Base-by-base conservation (phyloP, 2,329 filamentous ascomycete species). In the Malbranchea zuffiana region DNA sequence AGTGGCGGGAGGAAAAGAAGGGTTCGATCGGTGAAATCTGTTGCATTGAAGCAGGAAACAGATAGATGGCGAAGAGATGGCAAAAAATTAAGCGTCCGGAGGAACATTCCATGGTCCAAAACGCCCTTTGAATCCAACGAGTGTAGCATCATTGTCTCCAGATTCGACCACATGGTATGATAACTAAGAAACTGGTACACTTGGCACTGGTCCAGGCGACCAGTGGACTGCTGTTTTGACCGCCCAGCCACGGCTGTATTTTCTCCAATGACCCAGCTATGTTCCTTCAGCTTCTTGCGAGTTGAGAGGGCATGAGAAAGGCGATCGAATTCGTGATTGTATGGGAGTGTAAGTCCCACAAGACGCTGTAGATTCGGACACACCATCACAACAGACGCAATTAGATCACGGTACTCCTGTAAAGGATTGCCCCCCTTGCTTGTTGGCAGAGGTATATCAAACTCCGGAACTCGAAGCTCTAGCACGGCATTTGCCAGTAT, bases 341-440 rank as follows among this genome's bases (percentile, higher is more conserved):
- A 72, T 2, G 67, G 61, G n/a, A 69, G 55, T 32, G 66, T 62
- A 39, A 74, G 67, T 4, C 72, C 73, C 20, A 66, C 50, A 5
- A 77, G 52, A 17, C 63, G 62, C 51, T 76, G 70, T 15, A 77
- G 52, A 41, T 70, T 72, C 5, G 72, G 71, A 46, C 71, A 76
- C 2, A 66, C 65, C 65, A 74, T 72, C 20, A 77, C 68, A 24
- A 77, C 57, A 1, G 71, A 73, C 4, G 70, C 68, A 12, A 75
- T 53, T 12, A 68, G 41, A 40, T 72, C 66, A 28, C 68, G 56
- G 35, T 72, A 68, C 32, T 68, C 65, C 47, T 69, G 60, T 48
- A 60, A 61, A 40, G 63, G 51, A 16, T 50, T 43, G 40, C 57
- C 56, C 31, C 61, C 56, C 39, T 61, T 57, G 29, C 54, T 62